Percentiles rank a stretch among this genome's conserved stretches.
phyloP scores from a whole-genome alignment of 2,329 filamentous ascomycete species.

The Niveomyces coronatus region DNA sequence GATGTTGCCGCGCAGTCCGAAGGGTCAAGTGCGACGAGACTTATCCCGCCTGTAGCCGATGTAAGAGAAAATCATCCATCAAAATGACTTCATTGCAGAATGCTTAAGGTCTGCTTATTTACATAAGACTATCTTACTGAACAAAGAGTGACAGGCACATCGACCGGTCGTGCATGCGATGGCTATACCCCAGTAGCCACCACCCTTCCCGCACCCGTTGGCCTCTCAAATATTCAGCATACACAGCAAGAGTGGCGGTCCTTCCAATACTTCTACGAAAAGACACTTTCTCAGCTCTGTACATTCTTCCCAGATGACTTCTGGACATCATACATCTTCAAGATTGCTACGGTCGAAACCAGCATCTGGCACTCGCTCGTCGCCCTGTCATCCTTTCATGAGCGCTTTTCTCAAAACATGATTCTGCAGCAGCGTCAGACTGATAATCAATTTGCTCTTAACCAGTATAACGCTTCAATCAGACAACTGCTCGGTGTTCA shows the following conservation, averaged over 20 bases:
- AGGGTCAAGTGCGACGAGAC: constrained; percentile 10
- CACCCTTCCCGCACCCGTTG: not conserved
- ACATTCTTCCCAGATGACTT: constrained; percentile 7
- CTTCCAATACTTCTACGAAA: constrained; percentile 10
- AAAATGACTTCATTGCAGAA: not conserved
- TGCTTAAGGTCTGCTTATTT: not conserved
- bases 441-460: constrained; percentile 6
- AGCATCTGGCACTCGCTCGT: constrained; percentile 11
- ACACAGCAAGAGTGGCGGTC: constrained; percentile 7
- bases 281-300: constrained; percentile 8
- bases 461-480: constrained; percentile 9
- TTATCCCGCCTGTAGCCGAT: constrained; percentile 8
- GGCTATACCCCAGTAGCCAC: constrained; percentile 1
- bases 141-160: no score
- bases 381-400: constrained; percentile 9
- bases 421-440: not conserved
- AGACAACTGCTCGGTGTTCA: not conserved
- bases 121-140: no score
- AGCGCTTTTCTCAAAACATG: constrained; percentile 7
- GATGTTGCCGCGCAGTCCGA: constrained; percentile 4
- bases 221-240: constrained; percentile 1
- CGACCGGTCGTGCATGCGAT: constrained; percentile 9
- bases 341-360: constrained; percentile 7
- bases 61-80: not conserved
- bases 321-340: constrained; percentile 9